Evolutionary conservation across 805 yeast genomes (phyloP).

Genomic region (Candida morakotiae): DNA sequence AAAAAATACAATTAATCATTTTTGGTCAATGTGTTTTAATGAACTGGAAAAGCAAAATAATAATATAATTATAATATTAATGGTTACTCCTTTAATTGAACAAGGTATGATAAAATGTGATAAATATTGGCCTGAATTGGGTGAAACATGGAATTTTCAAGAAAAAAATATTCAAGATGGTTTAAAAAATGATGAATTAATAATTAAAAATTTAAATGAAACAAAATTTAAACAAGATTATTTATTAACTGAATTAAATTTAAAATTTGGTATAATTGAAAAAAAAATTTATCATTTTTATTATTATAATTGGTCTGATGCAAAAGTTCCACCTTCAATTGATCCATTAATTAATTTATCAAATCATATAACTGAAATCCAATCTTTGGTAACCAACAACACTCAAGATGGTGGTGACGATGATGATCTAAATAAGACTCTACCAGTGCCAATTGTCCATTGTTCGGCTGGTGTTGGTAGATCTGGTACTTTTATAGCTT

Average conservation of each 20-base stretch:
- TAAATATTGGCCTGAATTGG: constrained; percentile 37
- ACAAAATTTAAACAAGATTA: constrained; percentile 11
- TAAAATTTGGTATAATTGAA: constrained; percentile 13
- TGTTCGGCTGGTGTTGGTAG: constrained; percentile 50
- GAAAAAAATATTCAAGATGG: constrained; percentile 15
- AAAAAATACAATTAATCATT: constrained; percentile 34
- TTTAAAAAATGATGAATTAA: constrained; percentile 16
- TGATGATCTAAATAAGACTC: too few species aligned
- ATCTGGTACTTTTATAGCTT: constrained; percentile 37
- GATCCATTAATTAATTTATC: constrained; percentile 26
- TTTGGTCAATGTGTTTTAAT: constrained; percentile 46
- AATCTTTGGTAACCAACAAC: constrained; percentile 1
- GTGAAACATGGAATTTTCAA: constrained; percentile 17
- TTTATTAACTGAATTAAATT: constrained; percentile 21
- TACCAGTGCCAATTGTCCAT: constrained; percentile 28
- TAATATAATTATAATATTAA: constrained; percentile 27
- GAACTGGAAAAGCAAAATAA: constrained; percentile 25
- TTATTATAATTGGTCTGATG: constrained; percentile 44
- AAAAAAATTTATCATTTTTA: constrained; percentile 37
- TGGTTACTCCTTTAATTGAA: constrained; percentile 52
- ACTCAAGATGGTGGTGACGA: neutral
- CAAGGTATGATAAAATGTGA: constrained; percentile 36
- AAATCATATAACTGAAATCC: constrained; percentile 14
- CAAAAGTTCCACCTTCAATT: constrained; percentile 32
- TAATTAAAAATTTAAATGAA: constrained; percentile 16